Evolutionary conservation across 805 yeast species (phyloP).

Genomic region (Candida chauliodis): DNA sequence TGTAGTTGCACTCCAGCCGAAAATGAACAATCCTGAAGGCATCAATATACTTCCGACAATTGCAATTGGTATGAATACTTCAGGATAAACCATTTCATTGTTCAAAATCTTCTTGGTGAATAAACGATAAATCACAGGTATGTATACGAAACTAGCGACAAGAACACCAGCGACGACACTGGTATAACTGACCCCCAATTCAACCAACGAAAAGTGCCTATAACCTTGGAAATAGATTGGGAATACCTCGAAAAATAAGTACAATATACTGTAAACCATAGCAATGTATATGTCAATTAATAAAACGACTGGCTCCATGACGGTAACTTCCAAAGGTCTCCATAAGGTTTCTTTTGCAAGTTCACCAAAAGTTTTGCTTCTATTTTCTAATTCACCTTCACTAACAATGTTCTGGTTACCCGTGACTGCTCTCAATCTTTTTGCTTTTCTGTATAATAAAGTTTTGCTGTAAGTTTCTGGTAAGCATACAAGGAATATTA

Average conservation of each 20-base stretch:
- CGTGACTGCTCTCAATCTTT: constrained; percentile 45
- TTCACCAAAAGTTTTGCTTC: constrained; percentile 16
- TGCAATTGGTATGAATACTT: constrained; percentile 39
- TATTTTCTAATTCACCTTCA: constrained; percentile 34
- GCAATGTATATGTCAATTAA: constrained; percentile 51
- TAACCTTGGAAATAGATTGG: constrained; percentile 50
- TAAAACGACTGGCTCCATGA: constrained; percentile 54
- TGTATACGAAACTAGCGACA: constrained; percentile 31
- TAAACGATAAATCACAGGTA: constrained; percentile 21
- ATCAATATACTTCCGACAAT: constrained; percentile 38
- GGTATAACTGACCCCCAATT: constrained; percentile 47
- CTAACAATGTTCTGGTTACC: constrained; percentile 45
- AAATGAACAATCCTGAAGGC: constrained; percentile 43
- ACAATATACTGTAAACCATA: constrained; percentile 49
- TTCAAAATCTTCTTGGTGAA: constrained; percentile 20
- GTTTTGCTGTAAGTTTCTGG: constrained; percentile 50
- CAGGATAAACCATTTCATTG: constrained; percentile 33
- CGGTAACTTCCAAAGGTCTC: constrained; percentile 49
- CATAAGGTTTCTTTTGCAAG: constrained; percentile 32
- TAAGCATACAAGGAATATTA: constrained; percentile 32
- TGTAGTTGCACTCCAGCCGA: constrained; percentile 47
- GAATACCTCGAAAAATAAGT: constrained; percentile 59
- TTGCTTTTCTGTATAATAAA: constrained; percentile 45
- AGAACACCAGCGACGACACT: constrained; percentile 46
- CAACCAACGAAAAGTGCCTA: constrained; percentile 46